Conservation (phyloP, 148 eudicot species). For the Drosera capensis region DNA sequence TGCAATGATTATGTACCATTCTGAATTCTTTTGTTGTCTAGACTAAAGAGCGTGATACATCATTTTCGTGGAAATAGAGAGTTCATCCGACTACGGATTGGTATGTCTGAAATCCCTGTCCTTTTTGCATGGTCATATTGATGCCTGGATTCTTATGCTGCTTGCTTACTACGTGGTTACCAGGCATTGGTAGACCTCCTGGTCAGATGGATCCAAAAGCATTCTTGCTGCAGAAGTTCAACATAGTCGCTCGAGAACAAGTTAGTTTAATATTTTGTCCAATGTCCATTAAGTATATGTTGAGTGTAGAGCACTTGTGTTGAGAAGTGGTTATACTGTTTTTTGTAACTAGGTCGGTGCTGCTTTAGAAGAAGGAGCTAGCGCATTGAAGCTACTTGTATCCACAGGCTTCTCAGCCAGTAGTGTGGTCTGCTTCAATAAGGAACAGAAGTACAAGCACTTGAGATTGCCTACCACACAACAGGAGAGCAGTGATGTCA, state of each 20-base stretch:
- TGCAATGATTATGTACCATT: too few relatives aligned
- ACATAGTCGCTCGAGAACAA: slow-evolving; percentile 56
- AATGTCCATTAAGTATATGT: not conserved
- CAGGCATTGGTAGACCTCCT: slow-evolving; percentile 94
- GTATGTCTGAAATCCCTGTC: slow-evolving; percentile 23
- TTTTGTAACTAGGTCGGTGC: slow-evolving; percentile 42
- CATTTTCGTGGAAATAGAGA: slow-evolving; percentile 63
- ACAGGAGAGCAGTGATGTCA: not conserved
- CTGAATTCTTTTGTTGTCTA: slow-evolving; percentile 13
- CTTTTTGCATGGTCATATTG: slow-evolving; percentile 4
- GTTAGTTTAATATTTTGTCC: slow-evolving; percentile 20
- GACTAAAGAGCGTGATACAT: slow-evolving; percentile 79
- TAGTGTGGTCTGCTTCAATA: slow-evolving; percentile 58
- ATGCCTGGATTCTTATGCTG: slow-evolving; percentile 4
- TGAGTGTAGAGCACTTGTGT: not conserved
- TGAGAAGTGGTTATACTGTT: not conserved
- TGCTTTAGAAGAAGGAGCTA: slow-evolving; percentile 64
- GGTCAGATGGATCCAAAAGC: slow-evolving; percentile 99
- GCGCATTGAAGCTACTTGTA: slow-evolving; percentile 34
- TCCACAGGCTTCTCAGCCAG: slow-evolving; percentile 49
- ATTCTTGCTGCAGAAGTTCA: slow-evolving; percentile 82
- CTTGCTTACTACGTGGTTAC: too few relatives aligned
- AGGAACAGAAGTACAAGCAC: slow-evolving; percentile 88
- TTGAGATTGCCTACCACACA: slow-evolving; percentile 31
- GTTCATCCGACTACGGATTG: slow-evolving; percentile 81